Evolutionary conservation across 129 eudicot genomes (phyloP).

Genomic region (Chrysanthemum makinoi): DNA sequence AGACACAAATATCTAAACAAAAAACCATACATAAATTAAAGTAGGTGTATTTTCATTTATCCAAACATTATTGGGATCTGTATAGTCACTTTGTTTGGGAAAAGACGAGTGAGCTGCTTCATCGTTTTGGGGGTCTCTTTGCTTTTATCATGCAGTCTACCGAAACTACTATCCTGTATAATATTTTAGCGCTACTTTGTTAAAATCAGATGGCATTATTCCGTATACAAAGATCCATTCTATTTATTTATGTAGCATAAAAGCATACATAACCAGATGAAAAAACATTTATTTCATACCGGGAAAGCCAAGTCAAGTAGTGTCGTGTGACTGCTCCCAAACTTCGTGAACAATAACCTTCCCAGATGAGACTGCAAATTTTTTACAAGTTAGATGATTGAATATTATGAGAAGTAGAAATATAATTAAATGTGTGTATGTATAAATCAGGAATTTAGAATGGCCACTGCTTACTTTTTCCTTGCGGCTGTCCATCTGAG

Average conservation of each 20-base stretch:
- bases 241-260: not conserved
- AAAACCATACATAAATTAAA: not conserved
- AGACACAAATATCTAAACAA: too few relatives aligned
- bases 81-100: conserved; percentile 84
- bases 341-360: conserved; percentile 80
- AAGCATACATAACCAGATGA: conserved; percentile 5
- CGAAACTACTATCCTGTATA: conserved; percentile 60
- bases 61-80: conserved; percentile 53
- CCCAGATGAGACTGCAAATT: conserved; percentile 78
- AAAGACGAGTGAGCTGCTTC: conserved; percentile 84
- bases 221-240: not conserved
- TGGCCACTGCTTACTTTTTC: conserved; percentile 62
- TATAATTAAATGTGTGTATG: not conserved
- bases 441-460: not conserved
- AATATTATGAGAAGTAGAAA: not conserved
- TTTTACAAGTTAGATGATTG: not conserved
- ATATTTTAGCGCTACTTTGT: not conserved
- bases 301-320: conserved; percentile 80
- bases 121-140: conserved; percentile 80
- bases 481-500: conserved; percentile 76
- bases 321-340: conserved; percentile 80
- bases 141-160: conserved; percentile 81
- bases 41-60: too few relatives aligned
- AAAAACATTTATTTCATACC: conserved; percentile 39
- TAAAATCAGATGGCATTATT: conserved; percentile 1